phyloP scores from a whole-genome alignment of 2,329 filamentous ascomycete genomes.

The Fusarium buxicola region DNA sequence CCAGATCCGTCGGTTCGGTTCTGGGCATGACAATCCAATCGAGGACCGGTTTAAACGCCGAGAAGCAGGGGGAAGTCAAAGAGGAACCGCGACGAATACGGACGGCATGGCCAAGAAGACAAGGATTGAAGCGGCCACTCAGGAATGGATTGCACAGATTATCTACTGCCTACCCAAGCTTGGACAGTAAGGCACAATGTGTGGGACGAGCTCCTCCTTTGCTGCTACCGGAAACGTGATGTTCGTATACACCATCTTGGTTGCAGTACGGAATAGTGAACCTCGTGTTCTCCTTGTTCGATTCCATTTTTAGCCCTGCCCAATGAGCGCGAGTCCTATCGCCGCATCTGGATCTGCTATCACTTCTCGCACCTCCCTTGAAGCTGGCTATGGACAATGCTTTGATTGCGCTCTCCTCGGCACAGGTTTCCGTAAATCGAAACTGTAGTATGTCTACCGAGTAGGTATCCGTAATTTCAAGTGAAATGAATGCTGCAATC shows the following conservation, averaged over 20 bases:
- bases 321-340: conserved; percentile 26
- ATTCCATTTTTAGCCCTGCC: conserved; percentile 14
- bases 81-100: conserved; percentile 28
- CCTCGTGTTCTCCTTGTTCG: conserved; percentile 31
- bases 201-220: conserved; percentile 4
- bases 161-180: conserved; percentile 3
- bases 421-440: not conserved
- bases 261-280: conserved; percentile 10
- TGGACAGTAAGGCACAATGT: conserved; percentile 1
- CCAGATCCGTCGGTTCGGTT: conserved; percentile 15
- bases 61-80: conserved; percentile 29
- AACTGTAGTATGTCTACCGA: not conserved
- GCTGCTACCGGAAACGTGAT: conserved; percentile 10
- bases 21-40: conserved; percentile 22
- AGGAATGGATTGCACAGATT: conserved; percentile 22
- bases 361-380: not conserved
- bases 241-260: conserved; percentile 5
- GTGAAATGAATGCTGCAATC: too few relatives aligned
- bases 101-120: conserved; percentile 6
- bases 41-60: conserved; percentile 31
- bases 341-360: conserved; percentile 30
- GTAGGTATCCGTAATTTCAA: not conserved
- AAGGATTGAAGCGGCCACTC: conserved; percentile 18
- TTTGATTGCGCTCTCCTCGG: not conserved
- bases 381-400: too few relatives aligned